A percentile compares a stretch with the other conserved stretches of the same genome.
Conservation (phyloP, 345 rosid species). For the Populus simonii region DNA sequence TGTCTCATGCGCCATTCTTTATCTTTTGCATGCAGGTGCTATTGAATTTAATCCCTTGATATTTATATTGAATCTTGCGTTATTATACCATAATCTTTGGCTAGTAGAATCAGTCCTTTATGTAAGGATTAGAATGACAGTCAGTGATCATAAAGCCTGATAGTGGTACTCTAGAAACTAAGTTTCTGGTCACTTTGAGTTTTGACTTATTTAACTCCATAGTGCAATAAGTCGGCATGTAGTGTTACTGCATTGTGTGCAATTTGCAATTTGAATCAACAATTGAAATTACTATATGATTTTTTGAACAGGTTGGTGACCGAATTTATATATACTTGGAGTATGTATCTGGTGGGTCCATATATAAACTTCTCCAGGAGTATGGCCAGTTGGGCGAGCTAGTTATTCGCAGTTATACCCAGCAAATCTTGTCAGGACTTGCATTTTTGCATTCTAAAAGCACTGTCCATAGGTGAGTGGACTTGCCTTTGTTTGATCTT, state of each 20-base stretch:
- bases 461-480: conserved; percentile 63
- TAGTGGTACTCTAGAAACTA: background rate
- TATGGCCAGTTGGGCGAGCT: conserved; percentile 66
- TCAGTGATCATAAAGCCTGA: background rate
- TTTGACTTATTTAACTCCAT: background rate
- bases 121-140: background rate
- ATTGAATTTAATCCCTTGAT: background rate
- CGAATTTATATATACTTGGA: conserved; percentile 67
- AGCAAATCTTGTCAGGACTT: conserved; percentile 74
- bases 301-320: conserved; percentile 52
- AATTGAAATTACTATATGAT: background rate
- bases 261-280: background rate
- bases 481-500: background rate
- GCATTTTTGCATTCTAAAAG: conserved; percentile 62
- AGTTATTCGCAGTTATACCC: conserved; percentile 69
- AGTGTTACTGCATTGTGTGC: background rate
- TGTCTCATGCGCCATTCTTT: background rate
- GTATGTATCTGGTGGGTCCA: conserved; percentile 81
- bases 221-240: background rate
- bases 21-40: background rate
- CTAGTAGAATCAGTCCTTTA: background rate
- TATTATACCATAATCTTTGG: background rate
- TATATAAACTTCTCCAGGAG: conserved; percentile 73
- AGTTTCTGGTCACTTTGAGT: background rate
- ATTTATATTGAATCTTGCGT: background rate